phyloP scores from a whole-genome alignment of 345 rosid genomes.

The Passiflora organensis region DNA sequence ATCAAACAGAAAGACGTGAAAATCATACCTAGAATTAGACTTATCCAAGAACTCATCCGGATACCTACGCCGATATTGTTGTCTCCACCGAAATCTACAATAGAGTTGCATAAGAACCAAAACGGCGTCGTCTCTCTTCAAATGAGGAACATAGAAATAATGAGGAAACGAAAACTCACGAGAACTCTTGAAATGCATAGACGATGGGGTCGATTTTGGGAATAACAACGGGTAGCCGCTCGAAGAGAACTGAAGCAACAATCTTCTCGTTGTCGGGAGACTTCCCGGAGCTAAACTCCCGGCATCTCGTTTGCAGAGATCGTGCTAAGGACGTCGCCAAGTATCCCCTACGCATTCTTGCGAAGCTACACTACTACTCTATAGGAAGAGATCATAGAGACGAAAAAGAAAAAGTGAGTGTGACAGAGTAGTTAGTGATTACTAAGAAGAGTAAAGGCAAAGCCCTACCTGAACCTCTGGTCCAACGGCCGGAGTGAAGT shows the following conservation, averaged over 20 bases:
- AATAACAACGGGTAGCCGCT: slow-evolving; percentile 83
- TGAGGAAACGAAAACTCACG: slow-evolving; percentile 41
- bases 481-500: too few species aligned
- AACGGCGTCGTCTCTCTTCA: background rate
- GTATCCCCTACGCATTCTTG: too few species aligned
- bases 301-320: too few species aligned
- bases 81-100: slow-evolving; percentile 80
- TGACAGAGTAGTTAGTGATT: too few species aligned
- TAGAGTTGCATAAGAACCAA: background rate
- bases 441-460: too few species aligned
- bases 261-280: slow-evolving; percentile 35
- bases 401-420: too few species aligned
- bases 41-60: slow-evolving; percentile 93
- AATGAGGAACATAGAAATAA: background rate
- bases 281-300: too few species aligned
- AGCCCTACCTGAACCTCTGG: too few species aligned
- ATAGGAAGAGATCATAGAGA: too few species aligned
- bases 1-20: background rate
- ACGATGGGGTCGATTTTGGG: slow-evolving; percentile 87
- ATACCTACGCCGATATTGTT: slow-evolving; percentile 73
- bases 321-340: too few species aligned
- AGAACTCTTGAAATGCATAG: slow-evolving; percentile 90
- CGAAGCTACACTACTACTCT: too few species aligned
- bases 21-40: slow-evolving; percentile 60
- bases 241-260: slow-evolving; percentile 88